Base-by-base conservation (phyloP, 257 asterid genomes). In the Solanum medicagineum region DNA sequence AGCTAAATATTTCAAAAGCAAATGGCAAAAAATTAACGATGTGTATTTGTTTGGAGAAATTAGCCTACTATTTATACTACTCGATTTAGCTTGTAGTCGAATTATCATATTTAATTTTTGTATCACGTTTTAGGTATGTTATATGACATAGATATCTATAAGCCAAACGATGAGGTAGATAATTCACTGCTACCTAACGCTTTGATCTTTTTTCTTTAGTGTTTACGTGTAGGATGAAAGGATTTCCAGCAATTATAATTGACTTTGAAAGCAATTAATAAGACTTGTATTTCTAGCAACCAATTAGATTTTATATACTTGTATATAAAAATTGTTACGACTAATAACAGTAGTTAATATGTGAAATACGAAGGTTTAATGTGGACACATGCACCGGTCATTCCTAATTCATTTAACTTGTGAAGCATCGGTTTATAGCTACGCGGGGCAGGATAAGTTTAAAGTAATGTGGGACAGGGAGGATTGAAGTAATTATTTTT, bases 51-150 rank as follows among this genome's bases (percentile, higher is more conserved):
- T 88, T 80, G 65, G 71, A 15, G 84, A 83, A 65, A 91, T 77
- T 92, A 84, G 47, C 88, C 68, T 85, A 86, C 79, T 71, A 93
- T 92, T 91, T 97, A 93, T 96, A 94, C 94, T 89, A 91, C 83
- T 85, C 90, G 86, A 59, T 74, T 49, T 59, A 59, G 66, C 29
- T 59, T 26, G 74, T 70, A 42, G 14, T 62, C 15, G 51, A 65
- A 49, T 69, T 44, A 40, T 79, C 40, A 12, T 29, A 6, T 36
- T 51, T 49, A 32, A 22, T 15, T n/a, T 17, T 71, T 22, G 4
- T 29, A 24, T 56, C 77, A 40, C 68, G 82, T 75, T 75, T 49
- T 75, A 49, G 9, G 63, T 77, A 24, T 26, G 63, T 15, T 75
- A 49, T 15, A 3, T 8, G 9, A 1, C 8, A 19, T 1, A 8